A percentile compares a stretch with the other conserved stretches of the same genome.
Evolutionary conservation across 306 rosid genomes (phyloP).

Genomic region (Acacia melanoxylon): DNA sequence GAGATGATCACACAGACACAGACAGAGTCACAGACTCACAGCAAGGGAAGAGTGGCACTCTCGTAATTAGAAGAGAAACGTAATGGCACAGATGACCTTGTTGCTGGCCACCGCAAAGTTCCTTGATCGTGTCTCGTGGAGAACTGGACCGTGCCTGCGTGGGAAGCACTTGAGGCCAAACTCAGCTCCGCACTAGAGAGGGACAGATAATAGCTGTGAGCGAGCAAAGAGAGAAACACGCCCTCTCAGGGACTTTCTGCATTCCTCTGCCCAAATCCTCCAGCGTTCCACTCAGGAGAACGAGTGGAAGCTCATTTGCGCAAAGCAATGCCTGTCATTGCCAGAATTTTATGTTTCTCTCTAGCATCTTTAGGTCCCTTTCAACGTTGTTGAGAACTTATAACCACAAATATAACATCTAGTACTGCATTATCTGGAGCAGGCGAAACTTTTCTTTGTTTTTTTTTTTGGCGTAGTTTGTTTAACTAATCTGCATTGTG

Average conservation of each 20-base stretch:
- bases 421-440: background rate
- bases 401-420: background rate
- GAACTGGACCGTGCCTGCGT: background rate
- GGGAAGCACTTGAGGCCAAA: background rate
- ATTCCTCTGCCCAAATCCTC: constrained; percentile 7
- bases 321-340: constrained; percentile 72
- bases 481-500: constrained; percentile 12
- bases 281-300: constrained; percentile 28
- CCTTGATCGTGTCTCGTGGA: background rate
- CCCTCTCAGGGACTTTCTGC: background rate
- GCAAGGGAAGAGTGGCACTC: constrained; percentile 10
- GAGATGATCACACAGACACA: background rate
- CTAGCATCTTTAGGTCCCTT: constrained; percentile 33
- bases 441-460: constrained; percentile 2
- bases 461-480: background rate
- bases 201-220: constrained; percentile 42
- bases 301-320: constrained; percentile 40
- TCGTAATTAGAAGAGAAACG: background rate
- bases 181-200: constrained; percentile 26
- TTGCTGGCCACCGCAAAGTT: background rate
- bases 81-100: constrained; percentile 16
- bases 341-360: constrained; percentile 41
- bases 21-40: background rate
- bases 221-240: constrained; percentile 34
- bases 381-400: constrained; percentile 1